These are phyloP conservation scores for Cystobasidium onofrii DNA, from an alignment of 768 basidiomycete species.

Conservation along the genomic window DNA sequence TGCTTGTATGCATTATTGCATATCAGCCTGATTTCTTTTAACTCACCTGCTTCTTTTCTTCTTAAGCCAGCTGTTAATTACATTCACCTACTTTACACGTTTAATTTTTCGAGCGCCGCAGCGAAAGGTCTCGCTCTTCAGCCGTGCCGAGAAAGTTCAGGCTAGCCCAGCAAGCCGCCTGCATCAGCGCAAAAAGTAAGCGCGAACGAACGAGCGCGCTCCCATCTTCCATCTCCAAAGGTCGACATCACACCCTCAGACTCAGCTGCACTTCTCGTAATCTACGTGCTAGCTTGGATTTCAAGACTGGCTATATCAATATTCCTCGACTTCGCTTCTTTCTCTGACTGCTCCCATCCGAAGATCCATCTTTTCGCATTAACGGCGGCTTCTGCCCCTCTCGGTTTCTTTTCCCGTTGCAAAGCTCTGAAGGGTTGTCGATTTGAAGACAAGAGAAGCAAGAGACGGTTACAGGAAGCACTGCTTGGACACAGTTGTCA, in stretches of 20 bases:
- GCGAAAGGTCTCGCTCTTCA: not conserved
- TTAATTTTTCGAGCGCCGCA: not conserved
- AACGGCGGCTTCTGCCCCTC: no score
- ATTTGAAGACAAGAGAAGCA: not conserved
- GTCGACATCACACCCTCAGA: not conserved
- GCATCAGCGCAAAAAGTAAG: not conserved
- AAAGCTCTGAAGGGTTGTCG: not conserved
- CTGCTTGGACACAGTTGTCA: not conserved
- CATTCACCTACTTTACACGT: not conserved
- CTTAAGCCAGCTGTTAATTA: no score
- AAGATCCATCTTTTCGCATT: no score
- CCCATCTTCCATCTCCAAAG: not conserved
- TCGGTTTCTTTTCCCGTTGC: no score
- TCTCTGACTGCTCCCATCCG: no score
- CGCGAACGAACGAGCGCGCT: not conserved
- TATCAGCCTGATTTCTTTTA: no score
- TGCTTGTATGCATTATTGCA: no score
- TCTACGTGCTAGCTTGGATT: no score
- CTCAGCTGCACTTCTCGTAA: no score
- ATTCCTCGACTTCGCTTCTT: no score
- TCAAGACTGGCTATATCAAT: no score
- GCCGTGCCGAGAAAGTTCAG: not conserved
- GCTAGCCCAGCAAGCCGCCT: not conserved
- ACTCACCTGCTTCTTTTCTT: no score
- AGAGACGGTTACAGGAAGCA: not conserved